Base-by-base conservation (phyloP, 2,329 filamentous ascomycete species). In the Decorospora gaudefroyi region DNA sequence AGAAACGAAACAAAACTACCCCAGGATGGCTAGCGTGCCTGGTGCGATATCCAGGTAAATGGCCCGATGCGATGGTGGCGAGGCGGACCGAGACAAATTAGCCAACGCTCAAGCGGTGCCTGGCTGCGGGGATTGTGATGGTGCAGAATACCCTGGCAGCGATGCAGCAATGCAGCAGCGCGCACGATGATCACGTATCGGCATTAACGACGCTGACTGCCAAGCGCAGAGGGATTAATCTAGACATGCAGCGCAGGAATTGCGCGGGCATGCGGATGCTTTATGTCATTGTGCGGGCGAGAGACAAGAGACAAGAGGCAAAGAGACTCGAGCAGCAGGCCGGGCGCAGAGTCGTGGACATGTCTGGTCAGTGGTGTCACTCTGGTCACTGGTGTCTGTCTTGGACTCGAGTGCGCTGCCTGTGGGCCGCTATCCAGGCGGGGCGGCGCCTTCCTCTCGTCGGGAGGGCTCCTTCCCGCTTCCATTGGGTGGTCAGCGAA, bases 1-100 rank as follows among this genome's bases (percentile, higher is more conserved):
- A 41, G 44, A 54, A 60, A 55, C 48, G 46, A 62, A 62, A 62
- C 60, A 38, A 41, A 59, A 53, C 33, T 51, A 39, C 8, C 61
- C 42, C 23, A 16, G 51, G 39, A 6, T 16, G 38, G 59, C 42
- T 59, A 55, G 53, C 30, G 22, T 4, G 32, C 16, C 27, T 30
- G n/a, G n/a, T n/a, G 37, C 10, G 15, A 33, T 34, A 49, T 45
- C 33, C 46, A 60, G 55, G 55, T 45, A 49, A 54, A 52, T 50
- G 30, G 21, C 36, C 38, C 40, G 29, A 44, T 53, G 34, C 29
- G 51, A 35, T 31, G 48, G 38, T 42, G 34, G 18, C 36, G 17
- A 26, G 29, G 40, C 42, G 38, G 42, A 35, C 29, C 38, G 52
- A 49, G 51, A 49, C 47, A 53, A 51, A 55, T 53, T 57, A 55